Evolutionary conservation across 2,329 filamentous ascomycete genomes (phyloP), one percentile per base, ranked within the genome.

Genomic region (Tolypocladium pustulatum): DNA sequence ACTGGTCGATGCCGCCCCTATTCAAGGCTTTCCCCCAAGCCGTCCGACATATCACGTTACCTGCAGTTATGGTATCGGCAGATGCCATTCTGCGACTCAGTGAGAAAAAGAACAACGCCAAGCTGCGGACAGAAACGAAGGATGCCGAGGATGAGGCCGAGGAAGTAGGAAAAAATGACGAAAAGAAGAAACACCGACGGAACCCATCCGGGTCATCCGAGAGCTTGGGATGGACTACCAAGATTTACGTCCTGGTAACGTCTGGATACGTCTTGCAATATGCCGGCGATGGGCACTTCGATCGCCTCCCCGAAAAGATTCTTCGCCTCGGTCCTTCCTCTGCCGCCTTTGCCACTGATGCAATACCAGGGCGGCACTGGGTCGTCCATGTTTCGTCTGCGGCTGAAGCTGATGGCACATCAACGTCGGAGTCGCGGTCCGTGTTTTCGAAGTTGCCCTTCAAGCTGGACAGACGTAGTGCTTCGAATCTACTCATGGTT

Each of bases 11-110:
- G 20, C 89, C 90, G 8, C 89, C 91, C 2, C 75, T 97, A 15
- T 95, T 92, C 70, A 89, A 96, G 70, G 91, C 90, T 15, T 96
- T 91, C 69, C 88, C 90, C 0, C 91, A 96, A 71, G 85, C 90
- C 3, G 81, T 90, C 64, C 91, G 89, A 67, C 84, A 94, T 70
- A 85, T 84, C 13, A 84, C 81, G 20, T 76, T 96, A 3, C 81
- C 86, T 32, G 81, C 88, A 20, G 87, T 87, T 41, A 82, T 81
- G 2, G 73, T 88, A 13, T 83, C 88, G 1, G 81, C 87, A 1
- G 91, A 95, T 61, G 73, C 81, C 1, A 82, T 94, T 54, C 70
- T 91, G 56, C 83, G 87, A 60, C 73, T 82, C 54, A 82, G 84
- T 62, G 79, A 80, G 56, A 76, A 78, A 60, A 81, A 79, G 36